Evolutionary conservation across 2,329 filamentous ascomycete genomes (phyloP), one percentile per base, ranked within the genome.

Genomic region (Fusarium buxicola): DNA sequence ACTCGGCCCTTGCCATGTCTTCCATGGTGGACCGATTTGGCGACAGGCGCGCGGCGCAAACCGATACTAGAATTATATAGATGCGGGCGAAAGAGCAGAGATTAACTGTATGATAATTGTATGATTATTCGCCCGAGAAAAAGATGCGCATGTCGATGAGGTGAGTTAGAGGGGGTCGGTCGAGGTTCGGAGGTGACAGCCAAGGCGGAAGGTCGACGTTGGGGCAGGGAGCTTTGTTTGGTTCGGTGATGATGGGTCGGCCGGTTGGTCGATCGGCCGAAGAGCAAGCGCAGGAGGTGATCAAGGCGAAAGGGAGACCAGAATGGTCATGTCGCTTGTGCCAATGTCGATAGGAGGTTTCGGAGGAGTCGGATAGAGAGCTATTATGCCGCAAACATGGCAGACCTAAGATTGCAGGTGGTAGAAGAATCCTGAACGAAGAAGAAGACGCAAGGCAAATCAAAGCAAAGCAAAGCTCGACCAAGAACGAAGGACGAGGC

Each of bases 1-100:
- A 98, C 79, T 97, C 94, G 78, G 91, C 85, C 79, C 93, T 88
- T 76, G 91, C 89, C 74, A 94, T 85, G 73, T 89, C 89, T 59
- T 92, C 89, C 88, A 92, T 92, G 72, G 72, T 77, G 69, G 89
- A 50, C 55, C 40, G 48, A 39, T 50, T 51, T 34, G 36, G 10
- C 24, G 34, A 47, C n/a, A n/a, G 50, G 35, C 40, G 30, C 45
- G 54, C 36, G 44, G 67, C 51, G 66, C 60, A 58, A 60, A 58
- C 34, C 21, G 39, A 41, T 54, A 38, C 8, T 57, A 36, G 8
- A 48, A 66, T 60, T 66, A 66, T 64, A 53, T 57, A 57, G 30
- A 31, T 51, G 46, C 39, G 34, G 40, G 47, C n/a, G 40, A 45
- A 27, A 18, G 36, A 32, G 11, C 4, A 46, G n/a, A 36, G 39